A percentile compares a stretch with the other conserved stretches of the same genome.
phyloP scores from a whole-genome alignment of 139 green algal species.

The Chlorella sp. region DNA sequence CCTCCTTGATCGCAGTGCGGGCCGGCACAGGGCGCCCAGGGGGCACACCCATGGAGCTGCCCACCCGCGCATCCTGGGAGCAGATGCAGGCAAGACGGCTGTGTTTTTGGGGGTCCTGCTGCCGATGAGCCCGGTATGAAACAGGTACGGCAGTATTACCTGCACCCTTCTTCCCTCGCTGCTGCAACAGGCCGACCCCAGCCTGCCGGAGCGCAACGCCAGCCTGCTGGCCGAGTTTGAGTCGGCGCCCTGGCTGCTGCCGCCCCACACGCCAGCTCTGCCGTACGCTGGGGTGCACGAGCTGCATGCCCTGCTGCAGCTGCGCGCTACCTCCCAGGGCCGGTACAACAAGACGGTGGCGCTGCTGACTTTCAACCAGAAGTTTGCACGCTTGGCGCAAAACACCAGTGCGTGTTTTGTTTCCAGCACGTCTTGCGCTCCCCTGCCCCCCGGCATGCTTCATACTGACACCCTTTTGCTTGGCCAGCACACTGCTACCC shows the following conservation, averaged over 20 bases:
- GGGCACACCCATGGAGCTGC: too few species aligned
- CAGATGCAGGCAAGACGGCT: background rate
- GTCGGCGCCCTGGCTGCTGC: conserved; percentile 15
- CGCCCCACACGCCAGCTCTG: background rate
- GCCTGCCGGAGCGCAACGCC: background rate
- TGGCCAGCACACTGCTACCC: too few species aligned
- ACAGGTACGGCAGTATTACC: too few species aligned
- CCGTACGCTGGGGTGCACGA: conserved; percentile 7
- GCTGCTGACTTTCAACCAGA: background rate
- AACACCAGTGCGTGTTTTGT: conserved; percentile 1
- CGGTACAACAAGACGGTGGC: background rate
- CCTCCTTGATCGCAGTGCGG: too few species aligned
- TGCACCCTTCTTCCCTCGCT: too few species aligned
- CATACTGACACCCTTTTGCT: too few species aligned
- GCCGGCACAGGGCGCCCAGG: too few species aligned
- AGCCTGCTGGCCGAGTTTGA: conserved; percentile 4
- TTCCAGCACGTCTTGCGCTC: too few species aligned
- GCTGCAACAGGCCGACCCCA: background rate
- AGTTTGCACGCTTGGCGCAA: background rate
- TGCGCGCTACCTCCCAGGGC: background rate
- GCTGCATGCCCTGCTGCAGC: background rate
- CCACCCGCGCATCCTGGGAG: background rate
- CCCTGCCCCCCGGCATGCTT: too few species aligned
- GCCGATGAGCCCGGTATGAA: too few species aligned
- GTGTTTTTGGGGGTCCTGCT: too few species aligned